Conservation (phyloP, 495 filamentous ascomycete genomes). For the Massariosphaeria phaeospora region DNA sequence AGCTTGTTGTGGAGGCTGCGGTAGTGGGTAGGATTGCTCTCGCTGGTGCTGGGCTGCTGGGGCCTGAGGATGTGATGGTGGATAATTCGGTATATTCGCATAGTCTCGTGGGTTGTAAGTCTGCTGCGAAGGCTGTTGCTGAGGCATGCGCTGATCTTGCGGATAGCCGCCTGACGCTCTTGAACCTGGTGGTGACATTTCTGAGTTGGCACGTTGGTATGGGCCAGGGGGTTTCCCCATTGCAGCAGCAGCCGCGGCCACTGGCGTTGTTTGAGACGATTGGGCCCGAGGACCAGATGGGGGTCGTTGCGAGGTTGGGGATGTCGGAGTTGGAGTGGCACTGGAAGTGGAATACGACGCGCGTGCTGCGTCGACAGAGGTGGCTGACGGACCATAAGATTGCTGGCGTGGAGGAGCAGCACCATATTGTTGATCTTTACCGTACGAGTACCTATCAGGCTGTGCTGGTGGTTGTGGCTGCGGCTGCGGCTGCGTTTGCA, state of each 20-base stretch:
- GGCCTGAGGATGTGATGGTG: conserved; percentile 48
- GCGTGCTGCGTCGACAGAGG: conserved; percentile 48
- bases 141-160: conserved; percentile 25
- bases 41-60: conserved; percentile 66
- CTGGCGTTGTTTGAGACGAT: conserved; percentile 41
- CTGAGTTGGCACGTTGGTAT: conserved; percentile 46
- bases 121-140: conserved; percentile 21
- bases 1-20: conserved; percentile 42
- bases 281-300: conserved; percentile 43
- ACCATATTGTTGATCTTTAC: conserved; percentile 42
- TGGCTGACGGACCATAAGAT: conserved; percentile 39
- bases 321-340: conserved; percentile 33
- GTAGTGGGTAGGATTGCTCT: conserved; percentile 56
- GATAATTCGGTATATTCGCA: conserved; percentile 30
- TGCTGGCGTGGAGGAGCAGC: conserved; percentile 36
- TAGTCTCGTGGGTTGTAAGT: conserved; percentile 34
- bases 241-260: conserved; percentile 47
- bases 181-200: conserved; percentile 39
- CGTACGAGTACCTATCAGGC: conserved; percentile 47
- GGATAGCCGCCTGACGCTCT: conserved; percentile 23
- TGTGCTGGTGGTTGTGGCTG: no score
- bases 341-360: conserved; percentile 38
- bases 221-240: conserved; percentile 40
- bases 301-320: conserved; percentile 42
- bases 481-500: no score